Evolutionary conservation across 169 alveolate species (phyloP).

Genomic region (Cystoisospora suis): DNA sequence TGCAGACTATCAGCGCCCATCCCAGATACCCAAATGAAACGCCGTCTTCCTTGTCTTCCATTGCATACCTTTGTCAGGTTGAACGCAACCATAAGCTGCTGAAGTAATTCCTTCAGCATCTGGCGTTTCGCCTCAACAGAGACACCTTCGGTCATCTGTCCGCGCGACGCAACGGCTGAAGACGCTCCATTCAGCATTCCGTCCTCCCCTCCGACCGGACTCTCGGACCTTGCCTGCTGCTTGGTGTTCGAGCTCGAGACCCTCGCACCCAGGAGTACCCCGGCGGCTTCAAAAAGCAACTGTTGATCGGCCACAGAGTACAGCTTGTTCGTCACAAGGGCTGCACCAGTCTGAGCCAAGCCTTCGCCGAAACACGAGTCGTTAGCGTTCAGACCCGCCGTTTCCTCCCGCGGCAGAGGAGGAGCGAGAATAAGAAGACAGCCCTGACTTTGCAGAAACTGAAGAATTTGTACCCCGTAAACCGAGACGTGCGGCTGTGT

Average conservation of each 20-base stretch:
- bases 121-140: not conserved
- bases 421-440: not conserved
- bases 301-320: constrained; percentile 16
- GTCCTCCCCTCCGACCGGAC: not conserved
- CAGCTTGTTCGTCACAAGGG: not conserved
- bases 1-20: too few species aligned
- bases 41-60: too few species aligned
- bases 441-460: not conserved
- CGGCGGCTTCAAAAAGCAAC: constrained; percentile 23
- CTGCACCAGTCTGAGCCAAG: not conserved
- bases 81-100: constrained; percentile 6
- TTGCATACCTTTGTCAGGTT: not conserved
- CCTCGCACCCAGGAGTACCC: constrained; percentile 12
- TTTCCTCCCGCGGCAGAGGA: not conserved
- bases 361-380: not conserved
- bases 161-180: not conserved
- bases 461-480: not conserved
- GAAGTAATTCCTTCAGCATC: not conserved
- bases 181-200: not conserved
- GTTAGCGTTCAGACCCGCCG: not conserved
- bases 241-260: too few species aligned
- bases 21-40: too few species aligned
- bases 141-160: too few species aligned
- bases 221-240: too few species aligned
- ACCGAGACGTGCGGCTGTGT: constrained; percentile 27